phyloP scores from a whole-genome alignment of 805 yeast species.

The Pichia nanzhaoensis region DNA sequence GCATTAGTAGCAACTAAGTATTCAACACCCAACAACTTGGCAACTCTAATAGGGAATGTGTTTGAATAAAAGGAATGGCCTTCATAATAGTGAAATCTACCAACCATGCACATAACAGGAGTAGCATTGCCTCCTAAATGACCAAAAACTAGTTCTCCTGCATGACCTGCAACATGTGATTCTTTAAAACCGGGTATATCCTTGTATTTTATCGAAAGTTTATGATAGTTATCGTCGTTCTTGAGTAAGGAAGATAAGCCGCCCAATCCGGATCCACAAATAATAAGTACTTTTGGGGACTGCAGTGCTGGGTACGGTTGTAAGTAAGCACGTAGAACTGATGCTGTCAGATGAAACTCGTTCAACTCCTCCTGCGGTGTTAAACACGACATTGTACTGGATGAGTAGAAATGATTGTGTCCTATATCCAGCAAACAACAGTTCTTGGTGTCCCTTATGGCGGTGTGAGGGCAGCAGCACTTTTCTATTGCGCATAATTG shows the following conservation, averaged over 20 bases:
- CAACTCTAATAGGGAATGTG: slow-evolving; percentile 78
- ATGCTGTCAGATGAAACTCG: slow-evolving; percentile 15
- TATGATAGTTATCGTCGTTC: slow-evolving; percentile 20
- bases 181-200: slow-evolving; percentile 73
- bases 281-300: slow-evolving; percentile 62
- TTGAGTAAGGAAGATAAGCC: slow-evolving; percentile 60
- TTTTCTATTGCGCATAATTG: no score
- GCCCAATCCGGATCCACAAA: slow-evolving; percentile 94
- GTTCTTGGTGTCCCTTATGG: no score
- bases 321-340: slow-evolving; percentile 12
- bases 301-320: slow-evolving; percentile 10
- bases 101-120: slow-evolving; percentile 90
- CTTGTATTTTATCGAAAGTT: slow-evolving; percentile 50
- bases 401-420: no score
- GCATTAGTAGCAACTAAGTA: slow-evolving; percentile 87
- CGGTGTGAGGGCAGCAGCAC: no score
- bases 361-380: slow-evolving; percentile 8
- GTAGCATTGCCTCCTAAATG: slow-evolving; percentile 57
- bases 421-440: no score
- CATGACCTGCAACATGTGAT: slow-evolving; percentile 89
- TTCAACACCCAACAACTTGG: slow-evolving; percentile 54
- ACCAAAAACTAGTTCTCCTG: slow-evolving; percentile 78
- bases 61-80: slow-evolving; percentile 81
- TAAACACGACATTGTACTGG: background rate
- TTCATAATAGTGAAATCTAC: slow-evolving; percentile 87